Evolutionary conservation across 2,329 filamentous ascomycete species (phyloP), one percentile per base, ranked within the genome.

Genomic region (Cladosporium oxysporum): DNA sequence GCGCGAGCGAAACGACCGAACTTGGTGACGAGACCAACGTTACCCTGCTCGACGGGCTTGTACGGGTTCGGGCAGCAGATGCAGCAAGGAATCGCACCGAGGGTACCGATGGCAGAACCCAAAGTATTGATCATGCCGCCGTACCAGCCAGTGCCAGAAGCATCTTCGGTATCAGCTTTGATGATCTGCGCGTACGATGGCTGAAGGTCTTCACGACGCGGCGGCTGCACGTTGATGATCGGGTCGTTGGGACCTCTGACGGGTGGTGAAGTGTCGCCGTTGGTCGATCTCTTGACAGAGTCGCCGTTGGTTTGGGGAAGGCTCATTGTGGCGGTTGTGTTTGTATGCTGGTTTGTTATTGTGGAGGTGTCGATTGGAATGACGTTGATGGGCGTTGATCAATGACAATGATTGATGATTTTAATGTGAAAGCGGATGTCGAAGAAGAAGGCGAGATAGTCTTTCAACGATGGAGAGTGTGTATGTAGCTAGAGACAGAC

Each of bases 1-100:
- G 95, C 93, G 79, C 93, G 91, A 80, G 96, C 92, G 82, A 99
- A 98, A 70, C 89, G 86, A 72, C 95, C 95, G 72, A 99, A 99
- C 80, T 94, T 96, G 76, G 93, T 97, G 77, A 99, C 90, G 53
- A 99, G 86, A 68, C 95, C 95, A 58, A 99, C 95, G 72, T 97
- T 93, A 73, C 95, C 95, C 82, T 98, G 95, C 65, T 86, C 83
- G 67, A 99, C 62, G 58, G 88, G 89, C 83, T 96, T 96, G 86
- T 93, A 98, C 2, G 94, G 95, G 81, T 99, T 99, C 59, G 95
- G 95, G 82, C 91, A 97, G 80, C 89, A 83, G 76, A 97, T 81
- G 78, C 93, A 96, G 87, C 93, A 96, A 5, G 95, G 95, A 71
- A 98, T 85, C 21, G 95, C 93, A 60, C 95, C 95, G 26, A 91